Conservation (phyloP, 139 green algal species). For the Chlorokybus atmophyticus region DNA sequence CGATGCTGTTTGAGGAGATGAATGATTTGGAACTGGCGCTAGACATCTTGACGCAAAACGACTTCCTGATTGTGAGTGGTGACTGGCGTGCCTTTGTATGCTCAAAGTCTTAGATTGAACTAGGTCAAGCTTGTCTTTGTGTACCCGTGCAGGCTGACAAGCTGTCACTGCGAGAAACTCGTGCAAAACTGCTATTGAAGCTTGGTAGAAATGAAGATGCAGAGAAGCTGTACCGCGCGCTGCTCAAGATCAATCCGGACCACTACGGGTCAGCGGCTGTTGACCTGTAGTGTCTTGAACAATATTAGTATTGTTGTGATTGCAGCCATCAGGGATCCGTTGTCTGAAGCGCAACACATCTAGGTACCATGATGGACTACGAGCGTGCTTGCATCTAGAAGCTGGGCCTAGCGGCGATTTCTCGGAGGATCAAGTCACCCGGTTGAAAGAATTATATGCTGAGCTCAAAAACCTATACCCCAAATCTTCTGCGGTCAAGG, state of each 20-base stretch:
- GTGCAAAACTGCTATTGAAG: conserved; percentile 46
- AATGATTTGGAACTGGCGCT: conserved; percentile 48
- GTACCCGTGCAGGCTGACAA: conserved; percentile 45
- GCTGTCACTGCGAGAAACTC: conserved; percentile 44
- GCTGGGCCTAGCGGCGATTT: conserved; percentile 1
- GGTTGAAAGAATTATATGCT: conserved; percentile 54
- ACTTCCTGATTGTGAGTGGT: conserved; percentile 47
- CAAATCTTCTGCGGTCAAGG: conserved; percentile 22
- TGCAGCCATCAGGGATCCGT: too few species aligned
- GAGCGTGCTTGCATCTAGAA: conserved; percentile 27
- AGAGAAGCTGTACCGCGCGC: conserved; percentile 44
- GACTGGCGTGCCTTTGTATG: too few species aligned
- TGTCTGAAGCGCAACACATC: too few species aligned
- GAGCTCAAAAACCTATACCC: conserved; percentile 53
- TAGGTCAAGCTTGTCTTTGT: too few species aligned
- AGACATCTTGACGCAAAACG: conserved; percentile 35
- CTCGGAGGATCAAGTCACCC: not conserved
- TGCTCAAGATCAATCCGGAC: conserved; percentile 63
- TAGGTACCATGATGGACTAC: conserved; percentile 42
- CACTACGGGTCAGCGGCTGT: conserved; percentile 47
- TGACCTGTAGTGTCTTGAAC: too few species aligned
- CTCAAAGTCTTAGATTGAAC: too few species aligned
- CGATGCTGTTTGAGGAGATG: conserved; percentile 65
- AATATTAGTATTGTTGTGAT: too few species aligned
- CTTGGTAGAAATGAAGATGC: conserved; percentile 39